Evolutionary conservation across 78 protist genomes (phyloP).

Genomic region (Dictyostelium brefeldianum): DNA sequence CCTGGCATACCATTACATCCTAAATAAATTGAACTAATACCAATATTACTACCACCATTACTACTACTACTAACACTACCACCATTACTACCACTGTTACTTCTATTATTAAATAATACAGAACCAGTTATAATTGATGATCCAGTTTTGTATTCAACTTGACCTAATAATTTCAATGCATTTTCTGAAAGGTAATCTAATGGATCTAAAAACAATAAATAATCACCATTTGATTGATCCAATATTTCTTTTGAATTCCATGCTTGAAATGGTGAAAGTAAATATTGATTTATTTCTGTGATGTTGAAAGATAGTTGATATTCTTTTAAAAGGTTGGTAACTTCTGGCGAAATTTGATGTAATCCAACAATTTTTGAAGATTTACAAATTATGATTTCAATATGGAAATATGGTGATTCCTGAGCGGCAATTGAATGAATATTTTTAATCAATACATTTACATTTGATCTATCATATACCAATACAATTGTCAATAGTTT

Average conservation of each 20-base stretch:
- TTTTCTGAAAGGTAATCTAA: conserved; percentile 4
- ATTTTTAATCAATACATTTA: not conserved
- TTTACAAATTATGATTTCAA: not conserved
- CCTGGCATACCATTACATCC: conserved; percentile 71
- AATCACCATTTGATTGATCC: not conserved
- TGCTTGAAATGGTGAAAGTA: conserved; percentile 24
- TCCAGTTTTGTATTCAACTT: not conserved
- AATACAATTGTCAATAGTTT: not conserved
- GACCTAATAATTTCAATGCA: not conserved
- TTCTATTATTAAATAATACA: not conserved
- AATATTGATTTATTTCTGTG: not conserved
- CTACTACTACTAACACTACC: not conserved
- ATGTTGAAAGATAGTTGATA: not conserved
- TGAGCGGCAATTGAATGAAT: not conserved
- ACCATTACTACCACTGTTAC: not conserved
- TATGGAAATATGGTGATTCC: not conserved
- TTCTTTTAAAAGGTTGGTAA: not conserved
- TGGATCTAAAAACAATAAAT: conserved; percentile 17
- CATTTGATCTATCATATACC: not conserved
- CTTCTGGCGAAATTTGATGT: not conserved
- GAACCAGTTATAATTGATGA: not conserved
- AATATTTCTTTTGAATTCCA: conserved; percentile 42
- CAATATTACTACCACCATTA: not conserved
- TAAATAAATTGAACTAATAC: conserved; percentile 6
- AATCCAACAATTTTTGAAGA: not conserved